phyloP scores from a whole-genome alignment of 805 yeast genomes.

The Metahyphopichia silvanorum region DNA sequence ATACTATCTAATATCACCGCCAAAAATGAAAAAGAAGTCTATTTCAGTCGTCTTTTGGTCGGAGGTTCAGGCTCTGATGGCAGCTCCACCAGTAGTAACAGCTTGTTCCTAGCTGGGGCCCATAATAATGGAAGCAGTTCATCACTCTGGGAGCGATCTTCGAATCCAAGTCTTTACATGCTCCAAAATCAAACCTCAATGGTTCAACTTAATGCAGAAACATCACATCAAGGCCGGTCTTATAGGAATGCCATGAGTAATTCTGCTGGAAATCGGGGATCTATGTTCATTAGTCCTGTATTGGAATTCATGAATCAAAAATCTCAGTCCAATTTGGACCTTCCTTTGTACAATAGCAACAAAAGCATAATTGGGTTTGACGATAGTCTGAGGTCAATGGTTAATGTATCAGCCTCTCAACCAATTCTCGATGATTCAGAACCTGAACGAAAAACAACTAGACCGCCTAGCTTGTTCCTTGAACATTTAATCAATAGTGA shows the following conservation, averaged over 20 bases:
- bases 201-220: slow-evolving; percentile 6
- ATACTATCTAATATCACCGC: slow-evolving; percentile 22
- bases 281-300: slow-evolving; percentile 54
- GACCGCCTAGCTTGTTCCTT: slow-evolving; percentile 51
- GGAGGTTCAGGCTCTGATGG: not conserved
- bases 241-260: slow-evolving; percentile 22
- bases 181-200: slow-evolving; percentile 10
- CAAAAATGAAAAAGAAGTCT: slow-evolving; percentile 29
- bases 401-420: too few species aligned
- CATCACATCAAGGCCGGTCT: slow-evolving; percentile 20
- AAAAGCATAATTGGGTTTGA: not conserved
- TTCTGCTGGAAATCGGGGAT: slow-evolving; percentile 26
- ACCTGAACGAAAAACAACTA: slow-evolving; percentile 8
- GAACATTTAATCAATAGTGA: slow-evolving; percentile 39
- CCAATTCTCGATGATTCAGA: too few species aligned
- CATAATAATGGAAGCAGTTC: slow-evolving; percentile 9
- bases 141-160: slow-evolving; percentile 20
- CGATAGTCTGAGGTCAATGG: too few species aligned
- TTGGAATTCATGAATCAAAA: slow-evolving; percentile 28
- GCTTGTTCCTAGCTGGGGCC: not conserved
- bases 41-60: slow-evolving; percentile 12
- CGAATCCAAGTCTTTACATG: slow-evolving; percentile 11
- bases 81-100: slow-evolving; percentile 1
- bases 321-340: slow-evolving; percentile 9
- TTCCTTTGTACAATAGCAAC: slow-evolving; percentile 12